Evolutionary conservation across 1,284 basidiomycete species (phyloP).

Genomic region (Cutaneotrichosporon curvatum): DNA sequence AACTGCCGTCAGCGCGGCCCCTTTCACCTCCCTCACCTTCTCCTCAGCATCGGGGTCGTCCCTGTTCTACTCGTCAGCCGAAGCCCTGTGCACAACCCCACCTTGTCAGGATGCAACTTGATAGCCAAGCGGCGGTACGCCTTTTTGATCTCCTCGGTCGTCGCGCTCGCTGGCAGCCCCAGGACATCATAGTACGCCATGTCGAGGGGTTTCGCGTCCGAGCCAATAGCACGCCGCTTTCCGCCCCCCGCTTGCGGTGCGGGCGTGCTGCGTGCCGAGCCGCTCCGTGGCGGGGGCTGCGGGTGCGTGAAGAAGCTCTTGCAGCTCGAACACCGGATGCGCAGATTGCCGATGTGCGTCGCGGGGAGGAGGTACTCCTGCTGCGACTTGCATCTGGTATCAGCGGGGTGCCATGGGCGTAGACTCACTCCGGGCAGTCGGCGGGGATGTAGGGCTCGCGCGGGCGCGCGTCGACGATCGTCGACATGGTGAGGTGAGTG

Average conservation of each 20-base stretch:
- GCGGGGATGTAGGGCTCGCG: slow-evolving; percentile 38
- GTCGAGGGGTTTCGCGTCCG: slow-evolving; percentile 81
- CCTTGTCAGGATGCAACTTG: slow-evolving; percentile 57
- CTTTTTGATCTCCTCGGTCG: slow-evolving; percentile 66
- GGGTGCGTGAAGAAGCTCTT: slow-evolving; percentile 34
- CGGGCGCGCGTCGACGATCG: slow-evolving; percentile 43
- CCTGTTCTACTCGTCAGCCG: slow-evolving; percentile 58
- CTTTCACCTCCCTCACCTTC: slow-evolving; percentile 45
- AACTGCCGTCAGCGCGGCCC: slow-evolving; percentile 48
- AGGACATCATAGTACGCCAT: slow-evolving; percentile 69
- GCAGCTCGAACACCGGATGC: slow-evolving; percentile 62
- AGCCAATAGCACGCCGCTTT: slow-evolving; percentile 60
- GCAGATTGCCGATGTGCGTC: slow-evolving; percentile 58
- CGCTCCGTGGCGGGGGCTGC: slow-evolving; percentile 19
- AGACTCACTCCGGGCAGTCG: slow-evolving; percentile 41
- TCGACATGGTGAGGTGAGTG: slow-evolving; percentile 30
- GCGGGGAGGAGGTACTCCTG: slow-evolving; percentile 70
- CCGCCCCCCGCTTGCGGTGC: slow-evolving; percentile 1
- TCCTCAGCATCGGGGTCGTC: slow-evolving; percentile 89
- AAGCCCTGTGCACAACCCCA: slow-evolving; percentile 4
- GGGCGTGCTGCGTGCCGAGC: background rate
- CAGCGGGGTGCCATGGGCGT: background rate
- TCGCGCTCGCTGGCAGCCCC: slow-evolving; percentile 35
- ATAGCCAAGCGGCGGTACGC: slow-evolving; percentile 92
- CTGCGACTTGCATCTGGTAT: slow-evolving; percentile 51